Base-by-base conservation (phyloP, 1,284 basidiomycete genomes). In the Sphagnurus paluster region DNA sequence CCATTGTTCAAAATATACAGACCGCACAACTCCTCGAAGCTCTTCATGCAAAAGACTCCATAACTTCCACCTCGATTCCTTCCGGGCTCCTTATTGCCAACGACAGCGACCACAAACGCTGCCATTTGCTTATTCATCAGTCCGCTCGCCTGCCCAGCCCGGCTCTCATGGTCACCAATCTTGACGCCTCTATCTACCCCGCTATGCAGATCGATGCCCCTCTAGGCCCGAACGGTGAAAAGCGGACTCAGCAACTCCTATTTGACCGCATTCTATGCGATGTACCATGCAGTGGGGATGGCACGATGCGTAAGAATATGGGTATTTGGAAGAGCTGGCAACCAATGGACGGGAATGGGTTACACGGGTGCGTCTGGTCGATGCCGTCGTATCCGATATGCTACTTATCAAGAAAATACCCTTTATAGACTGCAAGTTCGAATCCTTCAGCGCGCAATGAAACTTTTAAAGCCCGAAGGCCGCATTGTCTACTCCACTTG, bases 401-500 rank as follows among this genome's bases (percentile, higher is more conserved):
- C n/a, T n/a, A n/a, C n/a, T n/a, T n/a, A n/a, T n/a, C n/a, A n/a
- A n/a, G n/a, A n/a, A n/a, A n/a, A n/a, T n/a, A n/a, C n/a, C n/a
- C 9, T 13, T 40, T 13, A 26, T 45, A 91, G 91, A 6, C 72
- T 99, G 23, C 97, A 99, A 67, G 73, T 95, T 28, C 88, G 96
- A 17, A 98, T 99, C 55, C 77, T 99, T 14, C 77, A 89, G 54
- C 87, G 96, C 13, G 95, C 89, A 4, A 95, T 99, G 86, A 83
- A 85, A 50, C 79, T 98, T 70, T 80, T 99, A 35, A 86, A 88
- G 55, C 80, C 82, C 3, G 84, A 87, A 26, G 96, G 96, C 9
- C 83, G 92, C 28, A 87, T 99, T 48, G 95, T 98, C 20, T 99
- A 99, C 68, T 99, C 96, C 3, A 99, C 96, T 0, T 99, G 97